A percentile compares a stretch with the other conserved stretches of the same genome.
These are phyloP conservation scores for Coemansia reversa DNA, from an alignment of 192 early-diverging fungal species.

Conservation along the genomic window DNA sequence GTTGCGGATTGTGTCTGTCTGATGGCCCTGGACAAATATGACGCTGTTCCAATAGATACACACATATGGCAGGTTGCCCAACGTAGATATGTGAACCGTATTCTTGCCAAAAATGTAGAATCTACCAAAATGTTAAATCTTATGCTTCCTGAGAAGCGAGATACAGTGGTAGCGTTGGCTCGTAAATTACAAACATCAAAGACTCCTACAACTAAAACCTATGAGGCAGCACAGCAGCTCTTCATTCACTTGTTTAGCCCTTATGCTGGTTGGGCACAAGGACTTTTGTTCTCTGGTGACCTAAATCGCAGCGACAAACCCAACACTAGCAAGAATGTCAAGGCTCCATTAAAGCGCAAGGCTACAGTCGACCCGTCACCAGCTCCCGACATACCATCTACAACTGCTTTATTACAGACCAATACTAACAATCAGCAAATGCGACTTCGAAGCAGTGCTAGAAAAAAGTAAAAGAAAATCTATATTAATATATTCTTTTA, in stretches of 20 bases:
- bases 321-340: constrained; percentile 14
- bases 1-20: constrained; percentile 96
- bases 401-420: background rate
- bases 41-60: constrained; percentile 86
- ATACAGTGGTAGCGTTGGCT: constrained; percentile 9
- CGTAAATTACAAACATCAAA: constrained; percentile 54
- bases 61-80: constrained; percentile 96
- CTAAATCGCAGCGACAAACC: constrained; percentile 14
- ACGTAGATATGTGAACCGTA: constrained; percentile 66
- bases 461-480: background rate
- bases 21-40: constrained; percentile 84
- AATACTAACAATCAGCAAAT: background rate
- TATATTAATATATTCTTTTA: constrained; percentile 1
- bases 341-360: constrained; percentile 20
- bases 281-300: constrained; percentile 58
- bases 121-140: background rate
- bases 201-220: constrained; percentile 64
- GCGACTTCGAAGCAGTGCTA: constrained; percentile 11
- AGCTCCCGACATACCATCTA: background rate
- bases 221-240: constrained; percentile 67
- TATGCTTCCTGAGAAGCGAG: constrained; percentile 11
- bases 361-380: background rate
- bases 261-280: constrained; percentile 80
- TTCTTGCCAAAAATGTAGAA: background rate
- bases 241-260: constrained; percentile 77